Conservation (phyloP, 73 alveolate species). For the Durusdinium trenchii region DNA sequence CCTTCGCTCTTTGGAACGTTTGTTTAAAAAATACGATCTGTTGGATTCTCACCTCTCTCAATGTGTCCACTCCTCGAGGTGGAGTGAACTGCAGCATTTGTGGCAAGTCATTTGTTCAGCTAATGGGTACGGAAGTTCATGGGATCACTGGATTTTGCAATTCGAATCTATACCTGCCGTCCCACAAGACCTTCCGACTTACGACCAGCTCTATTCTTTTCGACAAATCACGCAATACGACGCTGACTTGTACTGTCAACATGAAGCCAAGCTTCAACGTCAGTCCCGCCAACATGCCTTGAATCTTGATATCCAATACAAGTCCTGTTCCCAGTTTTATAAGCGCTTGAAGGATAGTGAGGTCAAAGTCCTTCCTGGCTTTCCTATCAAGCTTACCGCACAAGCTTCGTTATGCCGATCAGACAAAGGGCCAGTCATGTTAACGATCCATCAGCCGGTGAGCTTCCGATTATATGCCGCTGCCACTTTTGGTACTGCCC, state of each 20-base stretch:
- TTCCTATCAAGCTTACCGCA: neutral
- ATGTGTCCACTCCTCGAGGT: neutral
- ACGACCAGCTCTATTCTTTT: neutral
- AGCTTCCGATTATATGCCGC: neutral
- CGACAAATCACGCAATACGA: neutral
- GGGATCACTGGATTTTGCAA: neutral
- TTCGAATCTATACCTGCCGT: neutral
- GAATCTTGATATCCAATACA: neutral
- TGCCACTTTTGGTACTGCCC: neutral
- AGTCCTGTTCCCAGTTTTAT: neutral
- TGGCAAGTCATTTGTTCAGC: neutral
- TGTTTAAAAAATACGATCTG: neutral
- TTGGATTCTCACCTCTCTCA: neutral
- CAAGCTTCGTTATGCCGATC: neutral
- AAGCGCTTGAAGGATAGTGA: neutral
- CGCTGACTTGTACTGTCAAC: neutral
- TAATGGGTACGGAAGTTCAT: neutral
- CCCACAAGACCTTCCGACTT: neutral
- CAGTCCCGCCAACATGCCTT: neutral
- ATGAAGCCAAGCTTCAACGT: neutral
- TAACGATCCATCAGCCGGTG: neutral
- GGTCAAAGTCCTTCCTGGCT: neutral
- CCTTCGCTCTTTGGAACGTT: neutral
- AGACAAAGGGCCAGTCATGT: neutral
- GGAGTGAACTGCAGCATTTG: neutral